phyloP scores from a whole-genome alignment of 192 early-diverging fungal genomes.

The Coemansia sp. region DNA sequence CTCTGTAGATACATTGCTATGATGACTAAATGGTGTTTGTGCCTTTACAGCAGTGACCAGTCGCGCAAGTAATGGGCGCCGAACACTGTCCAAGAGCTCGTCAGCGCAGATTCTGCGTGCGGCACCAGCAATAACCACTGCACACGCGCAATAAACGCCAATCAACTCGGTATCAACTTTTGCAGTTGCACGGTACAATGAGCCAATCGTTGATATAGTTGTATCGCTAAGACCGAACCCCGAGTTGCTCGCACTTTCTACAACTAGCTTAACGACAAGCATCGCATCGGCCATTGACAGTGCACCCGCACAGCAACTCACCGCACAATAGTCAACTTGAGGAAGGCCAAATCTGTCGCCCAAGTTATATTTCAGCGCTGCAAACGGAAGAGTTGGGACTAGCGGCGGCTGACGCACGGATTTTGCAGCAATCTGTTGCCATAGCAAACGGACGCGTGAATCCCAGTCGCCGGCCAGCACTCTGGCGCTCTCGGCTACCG shows the following conservation, averaged over 20 bases:
- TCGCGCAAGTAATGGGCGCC: background rate
- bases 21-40: background rate
- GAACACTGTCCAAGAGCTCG: background rate
- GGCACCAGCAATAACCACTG: slow-evolving; percentile 7
- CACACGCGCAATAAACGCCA: background rate
- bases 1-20: background rate
- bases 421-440: slow-evolving; percentile 13
- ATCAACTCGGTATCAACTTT: background rate
- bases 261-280: slow-evolving; percentile 13
- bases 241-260: background rate
- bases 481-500: background rate
- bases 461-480: slow-evolving; percentile 17
- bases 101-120: slow-evolving; percentile 11
- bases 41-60: background rate
- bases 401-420: background rate
- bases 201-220: slow-evolving; percentile 11
- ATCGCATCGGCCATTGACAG: slow-evolving; percentile 31
- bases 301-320: background rate
- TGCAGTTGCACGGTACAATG: slow-evolving; percentile 4
- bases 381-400: background rate
- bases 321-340: background rate
- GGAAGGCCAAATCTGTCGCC: background rate
- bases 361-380: background rate
- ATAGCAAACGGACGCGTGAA: slow-evolving; percentile 16
- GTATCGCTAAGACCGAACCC: slow-evolving; percentile 9